Conservation (phyloP, 2,329 filamentous ascomycete species). For the Daldinia sp. region DNA sequence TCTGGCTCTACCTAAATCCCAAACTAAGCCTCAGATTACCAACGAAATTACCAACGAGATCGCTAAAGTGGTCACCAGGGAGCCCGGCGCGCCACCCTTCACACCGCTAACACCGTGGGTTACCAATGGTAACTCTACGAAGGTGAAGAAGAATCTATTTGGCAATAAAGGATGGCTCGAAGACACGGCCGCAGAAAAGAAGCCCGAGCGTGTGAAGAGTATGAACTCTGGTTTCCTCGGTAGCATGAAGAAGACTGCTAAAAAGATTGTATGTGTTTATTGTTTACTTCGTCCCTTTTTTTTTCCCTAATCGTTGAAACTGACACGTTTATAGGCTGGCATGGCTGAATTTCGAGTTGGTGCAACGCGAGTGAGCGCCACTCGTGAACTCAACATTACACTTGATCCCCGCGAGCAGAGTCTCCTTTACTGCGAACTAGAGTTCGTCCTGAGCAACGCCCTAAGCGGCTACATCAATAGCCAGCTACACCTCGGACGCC, state of each 20-base stretch:
- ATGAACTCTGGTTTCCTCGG: constrained; percentile 35
- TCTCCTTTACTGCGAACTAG: constrained; percentile 66
- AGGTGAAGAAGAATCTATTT: constrained; percentile 61
- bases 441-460: constrained; percentile 61
- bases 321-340: constrained; percentile 34
- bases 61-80: neutral
- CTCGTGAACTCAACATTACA: constrained; percentile 55
- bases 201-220: constrained; percentile 35
- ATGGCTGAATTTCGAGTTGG: constrained; percentile 50
- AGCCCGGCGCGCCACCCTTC: constrained; percentile 28
- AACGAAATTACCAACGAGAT: constrained; percentile 19
- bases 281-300: neutral
- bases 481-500: constrained; percentile 64
- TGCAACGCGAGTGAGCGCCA: constrained; percentile 45
- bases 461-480: constrained; percentile 61
- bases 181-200: constrained; percentile 41
- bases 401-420: constrained; percentile 65
- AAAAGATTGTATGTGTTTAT: constrained; percentile 57
- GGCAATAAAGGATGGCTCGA: constrained; percentile 67
- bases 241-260: constrained; percentile 57
- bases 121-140: constrained; percentile 40
- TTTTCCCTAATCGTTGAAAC: constrained; percentile 7
- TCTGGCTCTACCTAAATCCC: neutral
- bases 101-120: constrained; percentile 45
- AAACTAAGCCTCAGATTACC: too few relatives aligned